Percentiles rank a stretch among this genome's conserved stretches.
These are phyloP conservation scores for Apophysomyces ossiformis DNA, from an alignment of 371 early-diverging fungal genomes.

Conservation along the genomic window DNA sequence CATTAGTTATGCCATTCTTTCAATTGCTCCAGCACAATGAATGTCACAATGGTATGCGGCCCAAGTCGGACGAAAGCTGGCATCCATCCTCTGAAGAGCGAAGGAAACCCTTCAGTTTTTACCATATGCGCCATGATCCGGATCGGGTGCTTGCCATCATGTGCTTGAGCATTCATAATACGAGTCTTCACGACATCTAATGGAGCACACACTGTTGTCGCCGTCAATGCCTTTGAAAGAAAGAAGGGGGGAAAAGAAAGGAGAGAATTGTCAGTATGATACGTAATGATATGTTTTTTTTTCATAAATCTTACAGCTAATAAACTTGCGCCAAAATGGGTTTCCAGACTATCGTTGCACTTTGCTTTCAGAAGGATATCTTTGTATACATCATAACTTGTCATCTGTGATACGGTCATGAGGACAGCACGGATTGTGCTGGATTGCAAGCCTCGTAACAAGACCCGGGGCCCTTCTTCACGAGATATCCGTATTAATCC, in stretches of 20 bases:
- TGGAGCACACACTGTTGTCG: slow-evolving; percentile 88
- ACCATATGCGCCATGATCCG: slow-evolving; percentile 65
- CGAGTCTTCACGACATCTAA: slow-evolving; percentile 92
- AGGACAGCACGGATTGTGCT: slow-evolving; percentile 69
- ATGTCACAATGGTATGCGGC: slow-evolving; percentile 89
- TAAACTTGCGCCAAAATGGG: slow-evolving; percentile 71
- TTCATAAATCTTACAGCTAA: slow-evolving; percentile 49
- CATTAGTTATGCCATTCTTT: slow-evolving; percentile 33
- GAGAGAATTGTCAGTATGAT: not conserved
- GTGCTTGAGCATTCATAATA: slow-evolving; percentile 73
- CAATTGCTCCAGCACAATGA: slow-evolving; percentile 82
- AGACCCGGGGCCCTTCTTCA: slow-evolving; percentile 59
- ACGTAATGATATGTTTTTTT: not conserved
- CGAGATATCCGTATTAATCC: slow-evolving; percentile 65
- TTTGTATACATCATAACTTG: slow-evolving; percentile 69
- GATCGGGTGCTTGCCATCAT: slow-evolving; percentile 37
- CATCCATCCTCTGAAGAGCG: slow-evolving; percentile 90
- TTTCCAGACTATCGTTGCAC: slow-evolving; percentile 56
- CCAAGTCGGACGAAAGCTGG: slow-evolving; percentile 82
- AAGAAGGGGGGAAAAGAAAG: slow-evolving; percentile 11
- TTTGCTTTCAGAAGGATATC: slow-evolving; percentile 50
- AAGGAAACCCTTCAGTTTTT: slow-evolving; percentile 73
- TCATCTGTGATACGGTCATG: slow-evolving; percentile 71
- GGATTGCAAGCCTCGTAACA: slow-evolving; percentile 66
- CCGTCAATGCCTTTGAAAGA: slow-evolving; percentile 72